Evolutionary conservation across 2,329 filamentous ascomycete species (phyloP).

Genomic region (Graphilbum fragrans): DNA sequence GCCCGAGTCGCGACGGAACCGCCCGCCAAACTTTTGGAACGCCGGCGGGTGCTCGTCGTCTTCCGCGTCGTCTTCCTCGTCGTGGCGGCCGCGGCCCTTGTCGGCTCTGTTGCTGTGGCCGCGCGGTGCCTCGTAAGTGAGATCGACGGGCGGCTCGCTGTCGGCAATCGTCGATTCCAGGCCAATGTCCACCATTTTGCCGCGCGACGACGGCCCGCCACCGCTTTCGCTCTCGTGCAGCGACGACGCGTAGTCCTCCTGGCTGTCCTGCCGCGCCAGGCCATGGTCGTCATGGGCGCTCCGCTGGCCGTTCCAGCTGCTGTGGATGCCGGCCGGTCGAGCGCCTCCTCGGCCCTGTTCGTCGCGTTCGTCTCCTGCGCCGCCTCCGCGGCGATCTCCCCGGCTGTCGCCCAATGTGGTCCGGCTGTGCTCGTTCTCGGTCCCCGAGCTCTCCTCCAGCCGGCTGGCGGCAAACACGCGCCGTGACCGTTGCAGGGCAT

Average conservation of each 20-base stretch:
- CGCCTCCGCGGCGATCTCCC: conserved; percentile 18
- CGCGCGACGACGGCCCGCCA: conserved; percentile 27
- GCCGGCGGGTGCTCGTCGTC: conserved; percentile 33
- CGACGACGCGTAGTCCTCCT: conserved; percentile 10
- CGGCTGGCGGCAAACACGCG: conserved; percentile 77
- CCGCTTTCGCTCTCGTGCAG: conserved; percentile 13
- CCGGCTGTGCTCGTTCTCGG: conserved; percentile 58
- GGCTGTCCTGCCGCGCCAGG: conserved; percentile 17
- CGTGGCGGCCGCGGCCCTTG: conserved; percentile 1
- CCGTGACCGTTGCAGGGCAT: conserved; percentile 79
- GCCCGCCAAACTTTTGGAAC: conserved; percentile 45
- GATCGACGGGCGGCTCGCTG: conserved; percentile 46
- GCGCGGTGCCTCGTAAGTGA: conserved; percentile 39
- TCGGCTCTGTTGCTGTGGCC: conserved; percentile 9
- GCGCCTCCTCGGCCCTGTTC: background rate
- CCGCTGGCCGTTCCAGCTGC: conserved; percentile 50
- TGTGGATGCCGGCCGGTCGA: conserved; percentile 15
- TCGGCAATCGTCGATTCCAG: conserved; percentile 56
- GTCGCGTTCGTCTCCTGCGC: background rate
- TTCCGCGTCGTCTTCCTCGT: conserved; percentile 2
- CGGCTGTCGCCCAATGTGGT: conserved; percentile 40
- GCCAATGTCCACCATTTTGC: conserved; percentile 77
- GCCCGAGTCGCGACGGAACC: conserved; percentile 27
- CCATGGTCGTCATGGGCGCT: conserved; percentile 20
- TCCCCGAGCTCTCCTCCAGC: conserved; percentile 74